Conservation (phyloP, 805 yeast species). For the Saccharomycopsis schoenii region DNA sequence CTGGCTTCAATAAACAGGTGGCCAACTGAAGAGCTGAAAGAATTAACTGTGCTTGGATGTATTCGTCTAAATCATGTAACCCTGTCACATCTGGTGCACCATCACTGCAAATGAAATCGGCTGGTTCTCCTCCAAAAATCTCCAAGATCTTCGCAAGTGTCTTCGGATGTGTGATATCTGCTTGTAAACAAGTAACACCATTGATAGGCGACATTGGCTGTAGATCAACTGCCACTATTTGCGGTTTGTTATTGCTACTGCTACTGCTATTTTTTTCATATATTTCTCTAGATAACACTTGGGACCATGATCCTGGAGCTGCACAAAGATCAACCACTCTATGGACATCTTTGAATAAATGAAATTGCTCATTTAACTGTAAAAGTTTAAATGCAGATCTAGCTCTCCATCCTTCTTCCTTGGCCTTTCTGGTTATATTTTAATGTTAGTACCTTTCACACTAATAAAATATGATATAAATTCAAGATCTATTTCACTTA, state of each 20-base stretch:
- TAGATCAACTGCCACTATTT: conserved; percentile 87
- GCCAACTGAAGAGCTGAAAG: conserved; percentile 87
- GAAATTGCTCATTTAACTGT: conserved; percentile 85
- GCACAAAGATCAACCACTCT: conserved; percentile 96
- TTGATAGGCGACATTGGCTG: conserved; percentile 98
- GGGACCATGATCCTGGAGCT: conserved; percentile 98
- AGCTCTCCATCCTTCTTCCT: conserved; percentile 97
- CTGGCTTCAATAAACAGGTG: conserved; percentile 77
- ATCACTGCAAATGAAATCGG: conserved; percentile 93
- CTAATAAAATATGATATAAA: conserved; percentile 24
- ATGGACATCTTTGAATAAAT: conserved; percentile 55
- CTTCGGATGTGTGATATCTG: conserved; percentile 94
- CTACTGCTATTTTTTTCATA: conserved; percentile 31
- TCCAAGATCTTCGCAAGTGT: conserved; percentile 69
- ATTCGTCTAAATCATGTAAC: conserved; percentile 90
- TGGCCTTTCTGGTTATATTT: conserved; percentile 55
- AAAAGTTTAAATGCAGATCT: conserved; percentile 90
- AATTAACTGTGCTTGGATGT: conserved; percentile 90
- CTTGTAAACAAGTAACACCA: conserved; percentile 84
- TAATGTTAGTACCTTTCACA: background rate
- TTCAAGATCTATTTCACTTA: conserved; percentile 24
- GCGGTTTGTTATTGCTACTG: conserved; percentile 35
- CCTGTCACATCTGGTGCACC: conserved; percentile 99
- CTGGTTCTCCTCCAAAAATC: conserved; percentile 82
- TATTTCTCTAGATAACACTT: conserved; percentile 71